Evolutionary conservation across 306 rosid species (phyloP).

Genomic region (Quercus agrifolia): DNA sequence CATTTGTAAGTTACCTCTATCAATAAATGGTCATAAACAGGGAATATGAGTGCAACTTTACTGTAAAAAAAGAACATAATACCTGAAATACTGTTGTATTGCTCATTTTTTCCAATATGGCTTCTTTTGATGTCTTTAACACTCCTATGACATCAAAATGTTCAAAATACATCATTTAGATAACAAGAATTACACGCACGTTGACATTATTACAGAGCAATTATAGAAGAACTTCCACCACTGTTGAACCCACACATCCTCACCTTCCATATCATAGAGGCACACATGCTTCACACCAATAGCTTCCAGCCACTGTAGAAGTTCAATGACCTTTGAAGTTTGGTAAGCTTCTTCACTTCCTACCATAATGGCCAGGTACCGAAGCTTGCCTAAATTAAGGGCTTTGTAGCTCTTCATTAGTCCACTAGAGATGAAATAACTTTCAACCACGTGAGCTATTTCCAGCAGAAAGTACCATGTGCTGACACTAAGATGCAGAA

Average conservation of each 20-base stretch:
- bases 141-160: conserved; percentile 50
- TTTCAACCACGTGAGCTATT: conserved; percentile 37
- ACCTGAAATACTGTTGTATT: conserved; percentile 49
- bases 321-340: conserved; percentile 53
- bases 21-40: neutral
- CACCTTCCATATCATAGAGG: conserved; percentile 86
- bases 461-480: conserved; percentile 38
- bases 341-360: conserved; percentile 81
- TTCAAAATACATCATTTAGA: conserved; percentile 6
- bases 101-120: conserved; percentile 52
- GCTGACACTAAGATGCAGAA: conserved; percentile 51
- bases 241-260: conserved; percentile 16
- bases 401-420: conserved; percentile 47
- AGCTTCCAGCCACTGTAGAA: conserved; percentile 63
- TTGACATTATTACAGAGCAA: conserved; percentile 3
- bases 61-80: neutral
- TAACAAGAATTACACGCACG: neutral
- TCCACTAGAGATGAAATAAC: conserved; percentile 65
- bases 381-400: conserved; percentile 38
- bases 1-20: neutral
- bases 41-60: neutral
- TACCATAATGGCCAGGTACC: conserved; percentile 67
- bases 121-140: conserved; percentile 58
- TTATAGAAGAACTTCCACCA: conserved; percentile 13
- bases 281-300: conserved; percentile 67